A percentile compares a stretch with the other conserved stretches of the same genome.
phyloP scores from a whole-genome alignment of 768 basidiomycete species.

The Agrocybe praecox region DNA sequence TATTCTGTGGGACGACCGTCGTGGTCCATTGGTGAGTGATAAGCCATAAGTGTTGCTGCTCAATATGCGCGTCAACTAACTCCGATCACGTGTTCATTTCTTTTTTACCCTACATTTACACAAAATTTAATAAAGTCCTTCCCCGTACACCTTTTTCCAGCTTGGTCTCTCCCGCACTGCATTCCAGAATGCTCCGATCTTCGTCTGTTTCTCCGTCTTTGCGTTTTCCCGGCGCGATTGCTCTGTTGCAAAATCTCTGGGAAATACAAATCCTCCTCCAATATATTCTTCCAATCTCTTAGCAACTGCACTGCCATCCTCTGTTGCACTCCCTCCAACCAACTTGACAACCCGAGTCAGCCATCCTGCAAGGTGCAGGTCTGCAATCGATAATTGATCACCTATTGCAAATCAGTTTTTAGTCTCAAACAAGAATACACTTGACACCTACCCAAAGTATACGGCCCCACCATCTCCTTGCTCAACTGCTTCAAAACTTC shows the following conservation, averaged over 20 bases:
- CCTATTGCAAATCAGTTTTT: slow-evolving; percentile 42
- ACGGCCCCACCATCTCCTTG: slow-evolving; percentile 66
- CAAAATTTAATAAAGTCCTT: slow-evolving; percentile 33
- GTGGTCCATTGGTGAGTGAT: background rate
- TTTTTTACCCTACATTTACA: background rate
- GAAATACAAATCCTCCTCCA: slow-evolving; percentile 45
- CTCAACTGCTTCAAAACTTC: slow-evolving; percentile 49
- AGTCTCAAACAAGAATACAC: background rate
- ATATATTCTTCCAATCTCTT: slow-evolving; percentile 54
- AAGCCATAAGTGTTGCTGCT: background rate
- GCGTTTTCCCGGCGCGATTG: slow-evolving; percentile 28
- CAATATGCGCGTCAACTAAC: background rate
- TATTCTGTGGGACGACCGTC: too few species aligned
- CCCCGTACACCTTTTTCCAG: slow-evolving; percentile 68
- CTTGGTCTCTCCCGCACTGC: slow-evolving; percentile 63
- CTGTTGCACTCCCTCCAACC: slow-evolving; percentile 50
- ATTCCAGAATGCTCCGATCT: slow-evolving; percentile 76
- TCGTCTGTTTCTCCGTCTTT: slow-evolving; percentile 47
- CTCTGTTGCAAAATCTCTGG: slow-evolving; percentile 41
- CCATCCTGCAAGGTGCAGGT: slow-evolving; percentile 83
- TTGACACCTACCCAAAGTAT: slow-evolving; percentile 54
- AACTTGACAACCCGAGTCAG: slow-evolving; percentile 60
- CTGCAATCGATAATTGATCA: slow-evolving; percentile 81
- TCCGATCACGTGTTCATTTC: background rate
- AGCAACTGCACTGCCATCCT: slow-evolving; percentile 54